Conservation (phyloP, 2,329 filamentous ascomycete genomes). For the Colletotrichum acutatum region DNA sequence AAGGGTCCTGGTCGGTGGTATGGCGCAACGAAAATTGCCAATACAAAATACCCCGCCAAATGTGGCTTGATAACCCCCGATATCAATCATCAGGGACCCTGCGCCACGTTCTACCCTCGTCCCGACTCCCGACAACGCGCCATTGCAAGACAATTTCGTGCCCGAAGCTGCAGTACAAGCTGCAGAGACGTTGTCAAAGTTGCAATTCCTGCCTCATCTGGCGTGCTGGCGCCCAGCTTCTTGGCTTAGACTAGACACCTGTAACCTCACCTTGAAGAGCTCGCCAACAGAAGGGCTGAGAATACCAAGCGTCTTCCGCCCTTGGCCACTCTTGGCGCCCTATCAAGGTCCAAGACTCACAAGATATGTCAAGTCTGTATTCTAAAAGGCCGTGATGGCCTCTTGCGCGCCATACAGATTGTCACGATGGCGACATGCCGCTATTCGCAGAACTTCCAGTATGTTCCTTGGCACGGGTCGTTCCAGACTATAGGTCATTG, state of each 20-base stretch:
- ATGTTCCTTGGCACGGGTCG: background rate
- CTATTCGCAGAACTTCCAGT: background rate
- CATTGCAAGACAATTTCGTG: background rate
- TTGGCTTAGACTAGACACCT: slow-evolving; percentile 26
- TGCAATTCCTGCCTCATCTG: slow-evolving; percentile 33
- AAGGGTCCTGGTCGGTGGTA: slow-evolving; percentile 2
- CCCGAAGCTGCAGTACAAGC: background rate
- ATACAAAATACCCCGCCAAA: slow-evolving; percentile 29
- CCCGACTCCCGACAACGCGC: background rate
- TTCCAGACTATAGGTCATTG: background rate
- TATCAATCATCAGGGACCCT: slow-evolving; percentile 12
- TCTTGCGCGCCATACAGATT: background rate
- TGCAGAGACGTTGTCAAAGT: slow-evolving; percentile 25
- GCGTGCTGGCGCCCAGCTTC: slow-evolving; percentile 34
- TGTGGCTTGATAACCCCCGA: slow-evolving; percentile 25
- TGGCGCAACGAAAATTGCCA: slow-evolving; percentile 3
- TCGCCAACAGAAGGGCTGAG: slow-evolving; percentile 11
- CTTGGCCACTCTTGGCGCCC: slow-evolving; percentile 20
- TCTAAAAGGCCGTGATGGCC: background rate
- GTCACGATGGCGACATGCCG: background rate
- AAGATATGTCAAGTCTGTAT: background rate
- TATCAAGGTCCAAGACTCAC: background rate
- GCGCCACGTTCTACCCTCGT: slow-evolving; percentile 20
- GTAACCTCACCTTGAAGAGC: slow-evolving; percentile 8
- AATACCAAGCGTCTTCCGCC: background rate